These are phyloP conservation scores for Olyra latifolia DNA, from an alignment of 176 grass and related monocot genomes.

Conservation along the genomic window DNA sequence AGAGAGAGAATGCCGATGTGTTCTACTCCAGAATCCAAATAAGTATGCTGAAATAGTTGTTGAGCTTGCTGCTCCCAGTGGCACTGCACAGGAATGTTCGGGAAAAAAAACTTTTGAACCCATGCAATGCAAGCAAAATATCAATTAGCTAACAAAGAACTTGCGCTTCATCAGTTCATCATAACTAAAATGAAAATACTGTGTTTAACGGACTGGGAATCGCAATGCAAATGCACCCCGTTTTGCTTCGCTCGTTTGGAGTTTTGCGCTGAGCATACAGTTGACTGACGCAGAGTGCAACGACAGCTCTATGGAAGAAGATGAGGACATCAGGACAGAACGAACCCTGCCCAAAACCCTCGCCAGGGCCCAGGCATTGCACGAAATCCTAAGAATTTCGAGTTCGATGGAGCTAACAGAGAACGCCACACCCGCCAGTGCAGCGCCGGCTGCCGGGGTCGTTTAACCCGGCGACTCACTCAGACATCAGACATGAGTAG, in stretches of 20 bases:
- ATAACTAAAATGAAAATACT: neutral
- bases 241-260: neutral
- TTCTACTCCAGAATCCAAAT: conserved; percentile 41
- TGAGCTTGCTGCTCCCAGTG: conserved; percentile 47
- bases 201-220: neutral
- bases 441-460: neutral
- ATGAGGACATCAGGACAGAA: neutral
- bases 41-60: conserved; percentile 39
- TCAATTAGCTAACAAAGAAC: neutral
- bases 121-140: neutral
- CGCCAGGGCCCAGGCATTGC: neutral
- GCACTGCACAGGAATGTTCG: conserved; percentile 31
- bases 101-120: neutral
- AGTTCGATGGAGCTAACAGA: neutral
- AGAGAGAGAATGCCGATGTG: conserved; percentile 34
- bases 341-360: conserved; percentile 24
- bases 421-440: neutral
- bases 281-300: neutral
- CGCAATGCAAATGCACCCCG: neutral
- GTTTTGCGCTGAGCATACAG: neutral
- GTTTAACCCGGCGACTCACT: neutral
- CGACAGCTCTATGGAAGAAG: conserved; percentile 10
- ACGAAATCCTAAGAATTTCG: neutral
- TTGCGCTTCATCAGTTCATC: neutral
- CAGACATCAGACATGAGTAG: neutral